Base-by-base conservation (phyloP, 352 stramenopile genomes). In the Globisporangium echinulatum region DNA sequence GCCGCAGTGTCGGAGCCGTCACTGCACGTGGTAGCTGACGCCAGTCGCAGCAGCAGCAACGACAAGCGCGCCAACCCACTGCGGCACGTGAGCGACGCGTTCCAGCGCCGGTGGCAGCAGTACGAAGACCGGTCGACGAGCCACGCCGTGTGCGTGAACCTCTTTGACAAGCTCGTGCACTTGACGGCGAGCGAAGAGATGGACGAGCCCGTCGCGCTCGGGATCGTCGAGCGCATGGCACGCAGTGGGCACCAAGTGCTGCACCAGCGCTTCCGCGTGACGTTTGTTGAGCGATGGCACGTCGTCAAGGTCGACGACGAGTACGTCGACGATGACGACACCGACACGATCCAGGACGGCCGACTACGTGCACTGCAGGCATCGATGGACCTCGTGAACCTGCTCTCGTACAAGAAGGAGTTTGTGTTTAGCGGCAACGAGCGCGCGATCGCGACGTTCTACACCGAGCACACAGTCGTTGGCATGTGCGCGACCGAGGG, bases 391-490 rank as follows among this genome's bases (percentile, higher is more conserved):
- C 61, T 96, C 44, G 72, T 94, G 36, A 89, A 93, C 37, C 62
- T 96, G 37, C 61, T 96, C 5, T 88, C 81, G 53, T 96, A 94
- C 75, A 92, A 96, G 66, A 75, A 87, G 38, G 72, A 90, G 51
- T 91, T 96, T 71, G 83, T 96, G 15, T 93, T 96, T 48, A 57
- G 70, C 46, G 73, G 74, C 37, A 80, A 92, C 7, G 82, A 90
- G 51, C 75, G 74, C 43, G 70, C 70, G 7, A 75, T 96, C 25
- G 82, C 84, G 2, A 90, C 88, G 42, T 62, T 96, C 5, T 80
- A 93, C 47, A 85, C 78, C 0, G 81, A 96, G 49, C 75, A 92
- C 56, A 91, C 84, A 8, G 69, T 94, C 6, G 59, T 83, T 11
- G 78, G 74, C 7, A 92, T 94, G 77, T 81, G 72, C 33, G 81